Conservation (phyloP, 345 rosid species). For the Corchorus olitorius region DNA sequence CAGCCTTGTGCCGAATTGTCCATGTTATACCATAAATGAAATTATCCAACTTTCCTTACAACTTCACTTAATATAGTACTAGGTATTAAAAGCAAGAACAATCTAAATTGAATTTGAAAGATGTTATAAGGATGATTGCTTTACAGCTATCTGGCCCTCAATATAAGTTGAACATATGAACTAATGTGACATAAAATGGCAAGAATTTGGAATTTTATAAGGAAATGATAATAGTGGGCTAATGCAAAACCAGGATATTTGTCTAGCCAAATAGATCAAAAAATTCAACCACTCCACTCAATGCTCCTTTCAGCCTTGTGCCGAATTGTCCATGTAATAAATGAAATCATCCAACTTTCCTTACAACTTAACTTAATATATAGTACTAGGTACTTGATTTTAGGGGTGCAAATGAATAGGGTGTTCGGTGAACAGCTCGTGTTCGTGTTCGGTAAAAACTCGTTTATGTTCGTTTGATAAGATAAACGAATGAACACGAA, state of each 20-base stretch:
- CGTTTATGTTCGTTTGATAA: too few species aligned
- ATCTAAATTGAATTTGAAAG: neutral
- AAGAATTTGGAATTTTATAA: neutral
- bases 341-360: neutral
- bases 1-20: too few species aligned
- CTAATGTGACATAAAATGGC: neutral
- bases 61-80: neutral
- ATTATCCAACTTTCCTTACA: neutral
- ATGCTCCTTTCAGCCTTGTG: neutral
- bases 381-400: too few species aligned
- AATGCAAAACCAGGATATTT: constrained; percentile 8
- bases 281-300: constrained; percentile 31
- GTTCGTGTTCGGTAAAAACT: too few species aligned
- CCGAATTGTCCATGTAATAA: too few species aligned
- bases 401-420: too few species aligned
- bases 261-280: constrained; percentile 24
- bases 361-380: neutral
- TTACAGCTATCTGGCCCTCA: too few species aligned
- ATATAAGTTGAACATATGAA: neutral
- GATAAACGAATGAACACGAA: too few species aligned
- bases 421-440: too few species aligned
- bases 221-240: constrained; percentile 5
- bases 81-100: neutral
- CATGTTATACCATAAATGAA: too few species aligned
- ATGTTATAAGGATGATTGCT: too few species aligned